phyloP scores from a whole-genome alignment of 768 basidiomycete species.

The Boletellus ananas region DNA sequence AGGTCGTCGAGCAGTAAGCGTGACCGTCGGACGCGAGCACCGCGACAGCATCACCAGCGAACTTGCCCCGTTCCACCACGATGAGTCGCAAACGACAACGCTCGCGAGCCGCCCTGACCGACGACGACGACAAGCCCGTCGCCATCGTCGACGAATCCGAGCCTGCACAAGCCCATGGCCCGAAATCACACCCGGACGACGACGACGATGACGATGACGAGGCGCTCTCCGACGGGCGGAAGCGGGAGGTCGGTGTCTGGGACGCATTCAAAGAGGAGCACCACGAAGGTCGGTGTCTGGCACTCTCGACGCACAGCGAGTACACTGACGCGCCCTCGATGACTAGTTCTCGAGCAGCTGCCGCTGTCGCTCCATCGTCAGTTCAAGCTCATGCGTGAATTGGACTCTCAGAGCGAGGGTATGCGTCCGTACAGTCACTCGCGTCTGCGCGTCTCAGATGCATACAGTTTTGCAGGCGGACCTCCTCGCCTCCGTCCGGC shows the following conservation, averaged over 20 bases:
- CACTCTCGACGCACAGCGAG: not conserved
- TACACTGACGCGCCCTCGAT: not conserved
- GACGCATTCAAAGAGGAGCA: constrained; percentile 75
- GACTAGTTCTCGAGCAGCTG: constrained; percentile 69
- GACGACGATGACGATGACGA: constrained; percentile 10
- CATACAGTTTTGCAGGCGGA: constrained; percentile 37
- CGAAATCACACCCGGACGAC: constrained; percentile 1
- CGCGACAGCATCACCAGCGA: too few species aligned
- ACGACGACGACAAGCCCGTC: constrained; percentile 19
- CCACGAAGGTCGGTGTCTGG: constrained; percentile 55
- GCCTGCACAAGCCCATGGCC: constrained; percentile 4
- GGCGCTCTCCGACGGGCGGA: constrained; percentile 25
- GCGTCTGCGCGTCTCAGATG: not conserved
- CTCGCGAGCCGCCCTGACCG: constrained; percentile 35
- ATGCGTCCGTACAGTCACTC: constrained; percentile 10
- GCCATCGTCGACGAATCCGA: constrained; percentile 14
- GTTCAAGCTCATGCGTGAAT: constrained; percentile 64
- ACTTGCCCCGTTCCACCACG: constrained; percentile 6
- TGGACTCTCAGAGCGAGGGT: constrained; percentile 67
- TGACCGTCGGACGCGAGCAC: too few species aligned
- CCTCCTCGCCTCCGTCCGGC: constrained; percentile 42
- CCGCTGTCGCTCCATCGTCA: constrained; percentile 72
- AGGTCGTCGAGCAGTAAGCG: too few species aligned
- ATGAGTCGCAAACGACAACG: constrained; percentile 47
- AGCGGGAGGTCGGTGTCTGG: constrained; percentile 67